Percentiles rank a stretch among this genome's conserved stretches.
Conservation (phyloP, 345 rosid species). For the Triadica sebifera region DNA sequence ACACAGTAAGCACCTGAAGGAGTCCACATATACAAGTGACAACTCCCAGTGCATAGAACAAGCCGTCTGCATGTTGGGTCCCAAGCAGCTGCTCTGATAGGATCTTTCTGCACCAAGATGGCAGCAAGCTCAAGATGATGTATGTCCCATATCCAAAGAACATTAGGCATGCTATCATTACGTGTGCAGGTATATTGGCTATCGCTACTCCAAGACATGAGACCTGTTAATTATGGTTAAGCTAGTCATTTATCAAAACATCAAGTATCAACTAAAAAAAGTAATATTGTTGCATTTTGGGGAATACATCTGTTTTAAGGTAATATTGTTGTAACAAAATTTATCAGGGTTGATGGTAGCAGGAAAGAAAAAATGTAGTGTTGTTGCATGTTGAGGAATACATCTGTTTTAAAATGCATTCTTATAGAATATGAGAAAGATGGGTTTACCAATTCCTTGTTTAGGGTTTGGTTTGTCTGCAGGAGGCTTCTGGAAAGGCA, state of each 20-base stretch:
- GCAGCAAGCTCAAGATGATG: constrained; percentile 79
- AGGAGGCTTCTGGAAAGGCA: constrained; percentile 77
- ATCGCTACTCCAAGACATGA: constrained; percentile 91
- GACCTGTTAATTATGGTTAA: constrained; percentile 45
- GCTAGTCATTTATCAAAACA: neutral
- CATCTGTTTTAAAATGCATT: neutral
- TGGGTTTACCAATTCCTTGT: constrained; percentile 86
- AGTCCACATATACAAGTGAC: constrained; percentile 91
- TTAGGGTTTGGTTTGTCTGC: constrained; percentile 92
- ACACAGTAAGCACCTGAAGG: constrained; percentile 92
- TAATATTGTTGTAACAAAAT: neutral
- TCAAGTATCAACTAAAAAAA: neutral
- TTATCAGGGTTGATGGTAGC: neutral
- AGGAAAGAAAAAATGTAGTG: neutral
- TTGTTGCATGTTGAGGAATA: neutral
- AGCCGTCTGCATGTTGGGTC: constrained; percentile 84
- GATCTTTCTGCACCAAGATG: constrained; percentile 85
- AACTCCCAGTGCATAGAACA: constrained; percentile 81
- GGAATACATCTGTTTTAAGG: too few relatives aligned
- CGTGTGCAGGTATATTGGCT: constrained; percentile 82
- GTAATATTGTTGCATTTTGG: too few relatives aligned
- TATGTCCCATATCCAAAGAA: constrained; percentile 96
- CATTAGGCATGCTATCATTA: constrained; percentile 86
- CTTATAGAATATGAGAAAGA: neutral
- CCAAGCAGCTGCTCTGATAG: constrained; percentile 84